phyloP scores from a whole-genome alignment of 2,329 filamentous ascomycete genomes.

The Sporothrix inflata region DNA sequence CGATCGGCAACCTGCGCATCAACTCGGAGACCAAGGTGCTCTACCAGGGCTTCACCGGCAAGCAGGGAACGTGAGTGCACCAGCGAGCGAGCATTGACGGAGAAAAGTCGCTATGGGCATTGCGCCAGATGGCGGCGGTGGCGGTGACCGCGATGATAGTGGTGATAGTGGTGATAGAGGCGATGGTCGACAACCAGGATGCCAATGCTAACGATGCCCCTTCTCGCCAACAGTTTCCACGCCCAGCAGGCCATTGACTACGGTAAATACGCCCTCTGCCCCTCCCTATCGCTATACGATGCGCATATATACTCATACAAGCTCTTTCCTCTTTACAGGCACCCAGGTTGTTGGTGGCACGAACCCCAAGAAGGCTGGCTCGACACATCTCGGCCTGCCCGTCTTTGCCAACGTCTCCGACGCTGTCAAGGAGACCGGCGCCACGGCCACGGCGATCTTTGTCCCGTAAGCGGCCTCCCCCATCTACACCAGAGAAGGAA shows the following conservation, averaged over 20 bases:
- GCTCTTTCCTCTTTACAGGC: constrained; percentile 55
- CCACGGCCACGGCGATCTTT: constrained; percentile 91
- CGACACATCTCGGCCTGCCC: constrained; percentile 84
- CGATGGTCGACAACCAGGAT: background rate
- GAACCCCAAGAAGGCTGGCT: constrained; percentile 97
- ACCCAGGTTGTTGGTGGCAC: constrained; percentile 98
- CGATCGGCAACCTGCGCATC: constrained; percentile 86
- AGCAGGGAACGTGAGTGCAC: constrained; percentile 82
- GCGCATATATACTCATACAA: background rate
- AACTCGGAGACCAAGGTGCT: constrained; percentile 91
- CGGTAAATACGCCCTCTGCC: constrained; percentile 59
- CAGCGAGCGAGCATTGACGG: background rate
- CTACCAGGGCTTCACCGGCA: constrained; percentile 96
- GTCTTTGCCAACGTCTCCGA: constrained; percentile 91
- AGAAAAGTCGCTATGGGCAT: background rate
- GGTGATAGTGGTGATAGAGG: background rate
- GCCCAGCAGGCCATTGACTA: constrained; percentile 98
- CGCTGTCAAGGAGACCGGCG: constrained; percentile 86
- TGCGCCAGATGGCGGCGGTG: background rate
- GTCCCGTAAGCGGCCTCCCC: constrained; percentile 69
- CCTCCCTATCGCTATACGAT: background rate
- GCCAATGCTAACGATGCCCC: constrained; percentile 19
- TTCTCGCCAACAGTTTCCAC: constrained; percentile 73
- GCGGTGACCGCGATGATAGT: constrained; percentile 11
- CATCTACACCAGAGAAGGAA: background rate